Percentiles rank a stretch among this genome's conserved stretches.
Conservation (phyloP, 176 grass and related monocot genomes). For the Oryza punctata region DNA sequence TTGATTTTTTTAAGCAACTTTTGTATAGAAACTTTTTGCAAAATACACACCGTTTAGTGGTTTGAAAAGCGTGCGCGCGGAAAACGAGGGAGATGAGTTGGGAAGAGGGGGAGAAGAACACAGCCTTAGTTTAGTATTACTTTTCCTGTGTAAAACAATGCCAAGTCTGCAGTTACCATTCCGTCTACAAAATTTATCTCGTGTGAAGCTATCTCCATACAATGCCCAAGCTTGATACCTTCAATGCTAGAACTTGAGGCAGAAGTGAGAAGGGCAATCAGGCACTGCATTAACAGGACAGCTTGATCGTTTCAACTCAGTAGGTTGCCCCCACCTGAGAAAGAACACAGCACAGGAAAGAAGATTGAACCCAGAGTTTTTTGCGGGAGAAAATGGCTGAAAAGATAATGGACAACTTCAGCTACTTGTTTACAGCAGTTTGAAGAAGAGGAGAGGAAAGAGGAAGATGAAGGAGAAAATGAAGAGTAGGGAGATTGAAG, state of each 20-base stretch:
- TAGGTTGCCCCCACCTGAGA: conserved; percentile 45
- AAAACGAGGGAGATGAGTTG: no score
- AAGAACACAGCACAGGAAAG: not conserved
- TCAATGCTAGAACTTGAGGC: conserved; percentile 7
- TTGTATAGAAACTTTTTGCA: no score
- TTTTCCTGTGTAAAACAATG: not conserved
- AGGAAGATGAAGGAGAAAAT: no score
- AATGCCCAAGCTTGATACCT: not conserved
- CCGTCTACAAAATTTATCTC: not conserved
- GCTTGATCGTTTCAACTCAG: not conserved
- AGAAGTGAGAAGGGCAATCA: not conserved
- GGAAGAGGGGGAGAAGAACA: no score
- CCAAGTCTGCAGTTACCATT: not conserved
- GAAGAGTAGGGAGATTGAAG: no score
- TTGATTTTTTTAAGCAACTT: no score
- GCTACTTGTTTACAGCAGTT: no score
- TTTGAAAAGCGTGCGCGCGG: no score
- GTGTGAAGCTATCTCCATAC: not conserved
- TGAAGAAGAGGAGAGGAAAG: no score
- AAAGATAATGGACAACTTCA: no score
- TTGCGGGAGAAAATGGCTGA: not conserved
- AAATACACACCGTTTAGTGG: no score
- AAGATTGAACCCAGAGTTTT: not conserved
- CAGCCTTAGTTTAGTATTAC: no score
- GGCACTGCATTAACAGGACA: not conserved